Conservation (phyloP, 73 alveolate species). For the Strombidium stylifer region DNA sequence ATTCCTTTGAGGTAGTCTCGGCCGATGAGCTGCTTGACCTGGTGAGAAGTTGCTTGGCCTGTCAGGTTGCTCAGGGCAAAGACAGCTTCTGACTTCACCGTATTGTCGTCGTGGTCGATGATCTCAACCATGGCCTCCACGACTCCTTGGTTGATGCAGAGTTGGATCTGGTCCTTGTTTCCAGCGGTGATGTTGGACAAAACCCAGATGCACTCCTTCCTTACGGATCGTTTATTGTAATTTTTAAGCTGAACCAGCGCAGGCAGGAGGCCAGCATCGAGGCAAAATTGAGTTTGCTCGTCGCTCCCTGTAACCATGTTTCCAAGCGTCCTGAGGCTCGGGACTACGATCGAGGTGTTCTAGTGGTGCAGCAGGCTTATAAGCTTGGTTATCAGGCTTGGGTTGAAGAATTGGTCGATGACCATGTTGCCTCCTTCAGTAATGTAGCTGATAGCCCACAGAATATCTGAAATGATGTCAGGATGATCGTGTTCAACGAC, state of each 20-base stretch:
- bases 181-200: conserved; percentile 96
- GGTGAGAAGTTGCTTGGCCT: conserved; percentile 70
- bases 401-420: conserved; percentile 80
- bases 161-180: conserved; percentile 68
- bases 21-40: conserved; percentile 66
- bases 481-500: conserved; percentile 70
- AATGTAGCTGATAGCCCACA: conserved; percentile 94
- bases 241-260: conserved; percentile 68
- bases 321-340: conserved; percentile 92
- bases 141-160: conserved; percentile 62
- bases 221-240: conserved; percentile 71
- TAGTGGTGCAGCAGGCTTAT: conserved; percentile 76
- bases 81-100: conserved; percentile 90
- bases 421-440: conserved; percentile 95
- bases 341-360: conserved; percentile 63
- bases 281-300: conserved; percentile 78
- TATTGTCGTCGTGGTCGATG: conserved; percentile 63
- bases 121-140: conserved; percentile 58
- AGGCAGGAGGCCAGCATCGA: conserved; percentile 78
- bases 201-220: conserved; percentile 96
- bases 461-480: conserved; percentile 93
- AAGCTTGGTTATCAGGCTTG: conserved; percentile 72
- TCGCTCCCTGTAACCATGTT: conserved; percentile 95
- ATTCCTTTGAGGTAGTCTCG: conserved; percentile 76
- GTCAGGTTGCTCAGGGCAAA: conserved; percentile 94